Evolutionary conservation across 139 green algal species (phyloP).

Genomic region (Volvox africanus): DNA sequence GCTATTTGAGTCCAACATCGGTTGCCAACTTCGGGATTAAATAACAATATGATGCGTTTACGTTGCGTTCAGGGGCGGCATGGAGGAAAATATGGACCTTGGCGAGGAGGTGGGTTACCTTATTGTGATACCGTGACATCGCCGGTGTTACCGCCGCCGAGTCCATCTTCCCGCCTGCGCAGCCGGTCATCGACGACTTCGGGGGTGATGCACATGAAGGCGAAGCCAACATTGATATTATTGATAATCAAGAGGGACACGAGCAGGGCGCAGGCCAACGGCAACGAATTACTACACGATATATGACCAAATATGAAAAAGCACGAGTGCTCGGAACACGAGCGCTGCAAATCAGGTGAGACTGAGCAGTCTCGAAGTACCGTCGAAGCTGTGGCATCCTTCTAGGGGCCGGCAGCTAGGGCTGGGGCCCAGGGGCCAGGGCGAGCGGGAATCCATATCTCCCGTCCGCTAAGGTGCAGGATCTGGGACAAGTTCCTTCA

Average conservation of each 20-base stretch:
- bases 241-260: constrained; percentile 26
- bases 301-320: constrained; percentile 99
- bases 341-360: constrained; percentile 93
- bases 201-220: neutral
- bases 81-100: constrained; percentile 39
- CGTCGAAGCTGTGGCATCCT: too few species aligned
- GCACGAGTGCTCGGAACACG: constrained; percentile 94
- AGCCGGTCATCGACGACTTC: neutral
- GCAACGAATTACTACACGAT: constrained; percentile 92
- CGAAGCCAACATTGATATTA: constrained; percentile 16
- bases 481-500: too few species aligned
- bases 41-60: neutral
- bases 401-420: too few species aligned
- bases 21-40: neutral
- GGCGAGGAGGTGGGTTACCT: constrained; percentile 23
- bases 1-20: too few species aligned
- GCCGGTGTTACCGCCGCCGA: neutral
- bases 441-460: too few species aligned
- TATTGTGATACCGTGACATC: neutral
- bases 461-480: too few species aligned
- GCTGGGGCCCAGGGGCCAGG: too few species aligned
- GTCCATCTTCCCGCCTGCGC: neutral
- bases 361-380: neutral
- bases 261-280: constrained; percentile 45
- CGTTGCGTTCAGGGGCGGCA: constrained; percentile 13